Base-by-base conservation (phyloP, 805 yeast species). In the Wickerhamomyces bovis region DNA sequence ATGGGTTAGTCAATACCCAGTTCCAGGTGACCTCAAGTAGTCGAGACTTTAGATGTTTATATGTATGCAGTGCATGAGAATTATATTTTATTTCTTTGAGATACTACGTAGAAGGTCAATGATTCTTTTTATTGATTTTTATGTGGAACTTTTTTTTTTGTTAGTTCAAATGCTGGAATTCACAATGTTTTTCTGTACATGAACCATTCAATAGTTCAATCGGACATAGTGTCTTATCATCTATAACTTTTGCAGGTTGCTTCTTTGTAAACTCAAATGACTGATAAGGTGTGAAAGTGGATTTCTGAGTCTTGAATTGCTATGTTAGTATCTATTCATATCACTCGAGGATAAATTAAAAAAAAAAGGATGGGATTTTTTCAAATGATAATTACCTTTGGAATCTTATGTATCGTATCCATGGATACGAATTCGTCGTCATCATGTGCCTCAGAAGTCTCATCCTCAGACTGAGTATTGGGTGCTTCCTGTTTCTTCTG, bases 1-100 rank as follows among this genome's bases (percentile, higher is more conserved):
- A 19, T 89, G 92, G 88, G 92, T 78, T 42, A 75, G 81, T 33
- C 62, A 76, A 51, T 89, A 73, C 71, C 96, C 96, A 21, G 95
- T 89, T 52, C 97, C 97, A 43, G 95, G 95, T 56, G 95, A 85
- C 46, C 60, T 42, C 42, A 45, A 41, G 28, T 50, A 39, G 23
- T n/a, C n/a, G n/a, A n/a, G n/a, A n/a, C n/a, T n/a, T n/a, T n/a
- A n/a, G n/a, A n/a, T n/a, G n/a, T n/a, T n/a, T n/a, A n/a, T n/a
- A n/a, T n/a, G n/a, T n/a, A n/a, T n/a, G n/a, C n/a, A n/a, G n/a
- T n/a, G n/a, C n/a, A n/a, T n/a, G n/a, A n/a, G n/a, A n/a, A n/a
- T n/a, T n/a, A n/a, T n/a, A n/a, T n/a, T n/a, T n/a, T n/a, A n/a
- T n/a, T n/a, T n/a, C 9, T 23, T 23, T 23, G 12, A 25, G 13